Percentiles rank a stretch among this genome's conserved stretches.
Conservation (phyloP, 140 eudicot genomes). For the Ambrosia hybrid region DNA sequence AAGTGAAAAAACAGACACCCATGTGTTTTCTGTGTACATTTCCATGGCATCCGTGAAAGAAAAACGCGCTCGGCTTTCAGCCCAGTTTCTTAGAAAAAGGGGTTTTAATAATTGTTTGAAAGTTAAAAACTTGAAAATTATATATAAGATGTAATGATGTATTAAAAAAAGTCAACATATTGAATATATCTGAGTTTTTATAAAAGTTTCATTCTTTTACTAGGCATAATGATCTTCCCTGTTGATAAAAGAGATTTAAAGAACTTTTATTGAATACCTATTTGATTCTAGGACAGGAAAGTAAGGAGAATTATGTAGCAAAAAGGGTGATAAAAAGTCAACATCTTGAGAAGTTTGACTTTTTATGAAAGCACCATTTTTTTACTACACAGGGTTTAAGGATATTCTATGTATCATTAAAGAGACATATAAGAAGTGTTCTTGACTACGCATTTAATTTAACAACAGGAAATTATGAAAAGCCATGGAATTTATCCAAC, state of each 20-base stretch:
- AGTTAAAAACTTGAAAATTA: background rate
- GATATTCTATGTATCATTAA: constrained; percentile 49
- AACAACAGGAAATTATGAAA: background rate
- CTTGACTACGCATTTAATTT: background rate
- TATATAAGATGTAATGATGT: background rate
- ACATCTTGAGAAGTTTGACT: constrained; percentile 7
- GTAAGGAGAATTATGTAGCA: background rate
- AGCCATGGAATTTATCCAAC: too few species aligned
- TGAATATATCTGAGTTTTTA: too few species aligned
- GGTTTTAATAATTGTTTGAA: background rate
- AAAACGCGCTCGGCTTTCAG: constrained; percentile 83
- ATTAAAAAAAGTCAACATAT: too few species aligned
- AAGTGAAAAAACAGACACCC: constrained; percentile 95
- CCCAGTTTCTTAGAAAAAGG: constrained; percentile 60
- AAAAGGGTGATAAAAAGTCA: constrained; percentile 3
- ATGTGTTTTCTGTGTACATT: constrained; percentile 91
- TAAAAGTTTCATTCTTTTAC: background rate
- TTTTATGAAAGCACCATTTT: background rate
- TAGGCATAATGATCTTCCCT: background rate
- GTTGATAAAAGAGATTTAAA: background rate
- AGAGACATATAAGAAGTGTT: background rate
- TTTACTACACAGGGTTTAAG: background rate
- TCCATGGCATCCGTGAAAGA: constrained; percentile 97
- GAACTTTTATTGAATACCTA: background rate
- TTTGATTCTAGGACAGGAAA: background rate